Evolutionary conservation across 257 asterid genomes (phyloP).

Genomic region (Solanum chmielewskii): DNA sequence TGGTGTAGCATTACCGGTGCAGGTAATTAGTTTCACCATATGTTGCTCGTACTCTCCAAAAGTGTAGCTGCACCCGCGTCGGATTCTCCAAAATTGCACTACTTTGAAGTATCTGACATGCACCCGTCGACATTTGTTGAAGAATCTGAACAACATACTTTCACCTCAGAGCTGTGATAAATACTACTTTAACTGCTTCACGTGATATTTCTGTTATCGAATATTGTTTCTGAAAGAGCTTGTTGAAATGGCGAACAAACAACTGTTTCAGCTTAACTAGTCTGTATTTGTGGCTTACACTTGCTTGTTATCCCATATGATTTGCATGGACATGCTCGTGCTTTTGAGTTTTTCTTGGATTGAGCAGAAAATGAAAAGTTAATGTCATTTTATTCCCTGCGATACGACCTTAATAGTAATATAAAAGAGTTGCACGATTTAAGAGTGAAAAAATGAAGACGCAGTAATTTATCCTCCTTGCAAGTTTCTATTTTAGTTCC

Average conservation of each 20-base stretch:
- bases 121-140: background rate
- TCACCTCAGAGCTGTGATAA: background rate
- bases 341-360: background rate
- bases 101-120: background rate
- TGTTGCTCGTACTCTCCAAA: background rate
- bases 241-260: background rate
- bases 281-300: background rate
- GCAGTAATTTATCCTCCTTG: background rate
- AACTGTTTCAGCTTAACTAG: background rate
- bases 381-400: background rate
- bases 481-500: background rate
- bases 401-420: background rate
- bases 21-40: constrained; percentile 5
- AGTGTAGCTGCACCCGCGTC: background rate
- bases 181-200: background rate
- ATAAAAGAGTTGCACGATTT: background rate
- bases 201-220: background rate
- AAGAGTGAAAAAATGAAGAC: background rate
- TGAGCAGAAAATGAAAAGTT: background rate
- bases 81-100: background rate
- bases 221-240: background rate
- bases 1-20: no score
- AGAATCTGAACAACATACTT: background rate
- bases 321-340: background rate
- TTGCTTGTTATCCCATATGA: background rate